Conservation (phyloP, 495 filamentous ascomycete species). For the Podospora pseudopauciseta region DNA sequence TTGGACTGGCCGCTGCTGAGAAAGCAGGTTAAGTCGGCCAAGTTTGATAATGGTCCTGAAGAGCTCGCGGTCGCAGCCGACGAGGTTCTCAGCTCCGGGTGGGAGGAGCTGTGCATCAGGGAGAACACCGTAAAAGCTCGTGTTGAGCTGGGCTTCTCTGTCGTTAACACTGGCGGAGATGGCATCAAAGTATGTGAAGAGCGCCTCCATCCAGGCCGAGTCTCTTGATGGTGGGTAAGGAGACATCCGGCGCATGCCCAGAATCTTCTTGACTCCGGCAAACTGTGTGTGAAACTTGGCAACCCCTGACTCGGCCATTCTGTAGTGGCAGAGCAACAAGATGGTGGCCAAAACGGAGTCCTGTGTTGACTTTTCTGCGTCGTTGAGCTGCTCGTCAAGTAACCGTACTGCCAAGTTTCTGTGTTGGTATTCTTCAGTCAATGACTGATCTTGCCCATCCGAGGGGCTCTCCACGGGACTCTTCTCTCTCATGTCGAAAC, state of each 20-base stretch:
- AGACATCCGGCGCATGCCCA: conserved; percentile 70
- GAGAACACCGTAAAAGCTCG: conserved; percentile 55
- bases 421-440: conserved; percentile 77
- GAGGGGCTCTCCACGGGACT: conserved; percentile 34
- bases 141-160: conserved; percentile 81
- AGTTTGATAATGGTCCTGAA: conserved; percentile 76
- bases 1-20: conserved; percentile 63
- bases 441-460: conserved; percentile 43
- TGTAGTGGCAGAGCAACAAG: conserved; percentile 83
- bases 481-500: conserved; percentile 37
- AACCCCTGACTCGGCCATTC: conserved; percentile 88
- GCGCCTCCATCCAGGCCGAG: conserved; percentile 83
- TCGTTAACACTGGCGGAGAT: conserved; percentile 90
- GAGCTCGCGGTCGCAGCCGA: conserved; percentile 78
- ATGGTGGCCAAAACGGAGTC: conserved; percentile 88
- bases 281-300: conserved; percentile 92
- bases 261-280: conserved; percentile 87
- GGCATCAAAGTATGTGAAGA: conserved; percentile 96
- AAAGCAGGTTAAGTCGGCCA: conserved; percentile 83
- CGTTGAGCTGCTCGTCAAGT: conserved; percentile 76
- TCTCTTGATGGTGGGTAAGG: conserved; percentile 63
- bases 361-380: conserved; percentile 67
- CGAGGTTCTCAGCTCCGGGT: conserved; percentile 64
- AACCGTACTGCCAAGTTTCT: conserved; percentile 75
- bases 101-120: conserved; percentile 67